Conservation (phyloP, 2,329 filamentous ascomycete genomes). For the Aspergillus terreus region DNA sequence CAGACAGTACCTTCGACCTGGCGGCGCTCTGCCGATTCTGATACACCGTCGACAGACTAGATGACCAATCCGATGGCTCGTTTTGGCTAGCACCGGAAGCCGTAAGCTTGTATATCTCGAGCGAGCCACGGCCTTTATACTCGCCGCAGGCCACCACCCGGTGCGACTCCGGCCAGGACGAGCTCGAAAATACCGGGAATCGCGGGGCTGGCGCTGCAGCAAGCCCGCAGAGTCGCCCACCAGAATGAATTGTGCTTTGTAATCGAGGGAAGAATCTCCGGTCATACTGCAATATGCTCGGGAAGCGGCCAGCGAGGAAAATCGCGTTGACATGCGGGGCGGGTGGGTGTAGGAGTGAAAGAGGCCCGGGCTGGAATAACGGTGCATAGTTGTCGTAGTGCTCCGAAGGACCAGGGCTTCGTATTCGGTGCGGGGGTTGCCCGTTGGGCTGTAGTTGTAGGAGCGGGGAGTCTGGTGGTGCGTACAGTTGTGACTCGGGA, state of each 20-base stretch:
- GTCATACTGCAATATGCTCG: conserved; percentile 85
- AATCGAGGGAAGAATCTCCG: conserved; percentile 78
- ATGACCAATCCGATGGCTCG: conserved; percentile 23
- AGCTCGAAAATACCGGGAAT: conserved; percentile 43
- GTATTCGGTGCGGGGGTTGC: conserved; percentile 34
- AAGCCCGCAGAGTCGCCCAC: conserved; percentile 72
- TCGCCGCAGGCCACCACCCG: conserved; percentile 80
- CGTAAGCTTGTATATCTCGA: conserved; percentile 69
- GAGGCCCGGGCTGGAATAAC: conserved; percentile 73
- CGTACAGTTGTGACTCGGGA: conserved; percentile 28
- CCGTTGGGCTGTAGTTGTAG: conserved; percentile 31
- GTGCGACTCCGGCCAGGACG: conserved; percentile 50
- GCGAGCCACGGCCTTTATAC: conserved; percentile 84
- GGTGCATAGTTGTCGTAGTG: conserved; percentile 57
- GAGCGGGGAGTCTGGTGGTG: conserved; percentile 29
- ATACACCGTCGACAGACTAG: conserved; percentile 39
- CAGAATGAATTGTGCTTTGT: conserved; percentile 75
- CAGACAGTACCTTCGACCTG: conserved; percentile 74
- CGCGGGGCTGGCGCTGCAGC: conserved; percentile 57
- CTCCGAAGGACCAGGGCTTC: conserved; percentile 31
- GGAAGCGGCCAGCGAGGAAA: conserved; percentile 83
- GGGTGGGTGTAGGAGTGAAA: conserved; percentile 77
- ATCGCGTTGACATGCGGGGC: conserved; percentile 68
- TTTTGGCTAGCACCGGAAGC: conserved; percentile 25
- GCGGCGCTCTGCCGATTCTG: conserved; percentile 83